Evolutionary conservation across 2,329 filamentous ascomycete species (phyloP).

Genomic region (Xylaria sp.): DNA sequence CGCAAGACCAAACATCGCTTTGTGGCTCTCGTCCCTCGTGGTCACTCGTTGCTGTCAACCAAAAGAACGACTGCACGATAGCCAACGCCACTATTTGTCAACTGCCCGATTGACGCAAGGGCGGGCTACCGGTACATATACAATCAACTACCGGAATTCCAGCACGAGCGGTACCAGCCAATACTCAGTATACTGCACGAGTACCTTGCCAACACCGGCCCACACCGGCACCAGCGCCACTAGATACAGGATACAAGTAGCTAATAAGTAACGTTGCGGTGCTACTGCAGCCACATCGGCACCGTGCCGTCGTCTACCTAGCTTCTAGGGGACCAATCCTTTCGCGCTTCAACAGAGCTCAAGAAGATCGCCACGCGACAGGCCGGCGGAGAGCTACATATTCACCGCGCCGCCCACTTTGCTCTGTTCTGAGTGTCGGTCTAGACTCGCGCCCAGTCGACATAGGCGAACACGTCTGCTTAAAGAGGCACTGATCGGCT

Average conservation of each 20-base stretch:
- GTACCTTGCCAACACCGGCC: background rate
- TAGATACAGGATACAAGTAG: background rate
- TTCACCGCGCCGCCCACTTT: conserved; percentile 7
- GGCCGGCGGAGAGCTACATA: conserved; percentile 15
- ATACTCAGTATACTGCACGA: background rate
- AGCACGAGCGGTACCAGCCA: conserved; percentile 2
- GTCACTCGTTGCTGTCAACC: background rate
- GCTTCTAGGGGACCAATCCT: conserved; percentile 26
- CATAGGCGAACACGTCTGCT: conserved; percentile 13
- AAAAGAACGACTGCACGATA: conserved; percentile 22
- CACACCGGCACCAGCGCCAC: conserved; percentile 6
- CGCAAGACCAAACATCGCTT: conserved; percentile 7
- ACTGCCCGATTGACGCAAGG: conserved; percentile 35
- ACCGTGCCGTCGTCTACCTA: conserved; percentile 9
- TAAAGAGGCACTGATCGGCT: conserved; percentile 9
- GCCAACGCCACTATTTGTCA: conserved; percentile 34
- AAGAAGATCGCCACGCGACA: conserved; percentile 34
- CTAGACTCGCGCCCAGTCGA: conserved; percentile 28
- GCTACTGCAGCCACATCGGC: conserved; percentile 37
- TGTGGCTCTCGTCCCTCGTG: background rate
- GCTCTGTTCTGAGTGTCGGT: conserved; percentile 18
- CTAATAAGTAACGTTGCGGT: conserved; percentile 44
- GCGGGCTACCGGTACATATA: conserved; percentile 3
- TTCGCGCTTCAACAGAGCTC: conserved; percentile 17
- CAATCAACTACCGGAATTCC: conserved; percentile 36